phyloP scores from a whole-genome alignment of 1,284 basidiomycete species.

The Inonotus hispidus region DNA sequence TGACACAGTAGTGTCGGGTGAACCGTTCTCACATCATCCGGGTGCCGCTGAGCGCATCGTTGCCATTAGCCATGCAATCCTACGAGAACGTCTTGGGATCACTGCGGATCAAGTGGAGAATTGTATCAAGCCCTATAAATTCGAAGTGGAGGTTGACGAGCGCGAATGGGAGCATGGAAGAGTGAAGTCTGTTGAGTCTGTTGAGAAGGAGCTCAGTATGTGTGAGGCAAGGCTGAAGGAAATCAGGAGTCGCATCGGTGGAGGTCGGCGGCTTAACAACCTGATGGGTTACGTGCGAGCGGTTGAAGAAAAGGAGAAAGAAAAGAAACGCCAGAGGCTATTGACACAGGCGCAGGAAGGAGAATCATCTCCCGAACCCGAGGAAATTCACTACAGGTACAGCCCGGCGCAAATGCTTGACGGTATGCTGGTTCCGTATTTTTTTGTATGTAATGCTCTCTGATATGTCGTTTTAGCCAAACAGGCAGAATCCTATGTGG shows the following conservation, averaged over 20 bases:
- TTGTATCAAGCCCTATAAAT: conserved; percentile 99
- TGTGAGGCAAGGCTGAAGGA: conserved; percentile 85
- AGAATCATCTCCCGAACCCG: conserved; percentile 40
- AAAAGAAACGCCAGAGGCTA: conserved; percentile 51
- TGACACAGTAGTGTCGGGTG: conserved; percentile 79
- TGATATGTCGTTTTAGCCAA: conserved; percentile 52
- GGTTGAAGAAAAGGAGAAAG: conserved; percentile 78
- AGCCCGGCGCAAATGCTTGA: conserved; percentile 88
- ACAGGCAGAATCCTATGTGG: conserved; percentile 84
- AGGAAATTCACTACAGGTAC: conserved; percentile 77
- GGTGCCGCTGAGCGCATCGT: conserved; percentile 83
- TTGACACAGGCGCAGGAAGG: conserved; percentile 32
- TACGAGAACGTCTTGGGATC: conserved; percentile 86
- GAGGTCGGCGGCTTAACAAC: conserved; percentile 69
- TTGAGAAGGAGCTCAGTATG: conserved; percentile 80
- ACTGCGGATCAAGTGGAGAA: conserved; percentile 99
- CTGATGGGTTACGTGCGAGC: conserved; percentile 80
- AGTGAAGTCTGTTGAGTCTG: conserved; percentile 66
- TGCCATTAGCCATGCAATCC: conserved; percentile 87
- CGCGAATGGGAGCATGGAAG: conserved; percentile 90
- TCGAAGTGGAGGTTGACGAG: conserved; percentile 87
- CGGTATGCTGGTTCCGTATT: conserved; percentile 48
- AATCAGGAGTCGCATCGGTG: conserved; percentile 84
- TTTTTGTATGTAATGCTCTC: neutral
- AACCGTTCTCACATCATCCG: conserved; percentile 92